Conservation (phyloP, 129 eudicot genomes). For the Glebionis coronaria region DNA sequence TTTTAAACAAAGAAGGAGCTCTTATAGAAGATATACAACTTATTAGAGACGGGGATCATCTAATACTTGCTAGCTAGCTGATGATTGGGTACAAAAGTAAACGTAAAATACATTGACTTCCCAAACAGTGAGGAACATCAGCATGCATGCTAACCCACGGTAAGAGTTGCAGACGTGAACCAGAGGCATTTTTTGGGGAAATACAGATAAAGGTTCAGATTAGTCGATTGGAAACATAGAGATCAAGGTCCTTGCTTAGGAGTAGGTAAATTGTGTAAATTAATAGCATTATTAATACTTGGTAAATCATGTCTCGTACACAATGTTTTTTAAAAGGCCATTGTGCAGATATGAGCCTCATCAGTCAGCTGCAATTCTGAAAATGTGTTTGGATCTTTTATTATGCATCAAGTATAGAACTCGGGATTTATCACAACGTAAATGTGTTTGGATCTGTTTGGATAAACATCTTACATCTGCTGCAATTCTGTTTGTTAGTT, state of each 20-base stretch:
- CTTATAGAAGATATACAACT: constrained; percentile 50
- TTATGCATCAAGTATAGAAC: background rate
- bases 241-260: background rate
- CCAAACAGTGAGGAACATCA: background rate
- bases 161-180: background rate
- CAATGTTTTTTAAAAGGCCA: background rate
- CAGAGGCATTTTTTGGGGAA: background rate
- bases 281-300: background rate
- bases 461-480: no score
- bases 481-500: no score
- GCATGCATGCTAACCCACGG: constrained; percentile 8
- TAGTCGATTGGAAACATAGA: background rate
- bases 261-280: constrained; percentile 1
- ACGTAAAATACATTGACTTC: background rate
- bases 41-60: constrained; percentile 83
- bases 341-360: no score
- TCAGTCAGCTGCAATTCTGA: background rate
- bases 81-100: constrained; percentile 17
- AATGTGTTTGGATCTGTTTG: no score
- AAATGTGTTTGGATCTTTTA: background rate
- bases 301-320: background rate
- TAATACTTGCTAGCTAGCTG: constrained; percentile 46
- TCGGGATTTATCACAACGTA: background rate
- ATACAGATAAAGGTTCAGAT: constrained; percentile 4
- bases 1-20: constrained; percentile 55